Evolutionary conservation across 225 moss, liverwort and hornwort species (phyloP).

Genomic region (Polytrichum formosum): DNA sequence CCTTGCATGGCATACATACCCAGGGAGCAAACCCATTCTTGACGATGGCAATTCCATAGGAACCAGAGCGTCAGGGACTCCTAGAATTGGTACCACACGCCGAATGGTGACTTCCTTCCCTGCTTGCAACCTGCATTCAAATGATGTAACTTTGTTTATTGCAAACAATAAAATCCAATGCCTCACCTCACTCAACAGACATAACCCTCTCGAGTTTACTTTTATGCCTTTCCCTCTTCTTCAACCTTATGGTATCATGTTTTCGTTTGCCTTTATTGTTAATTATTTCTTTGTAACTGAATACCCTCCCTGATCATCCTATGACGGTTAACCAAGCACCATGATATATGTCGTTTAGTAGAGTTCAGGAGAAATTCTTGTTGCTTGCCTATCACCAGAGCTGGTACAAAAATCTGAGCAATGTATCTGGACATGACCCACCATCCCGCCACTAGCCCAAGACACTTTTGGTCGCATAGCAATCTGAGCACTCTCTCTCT

Average conservation of each 20-base stretch:
- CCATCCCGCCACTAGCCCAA: slow-evolving; percentile 70
- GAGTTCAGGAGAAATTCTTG: not conserved
- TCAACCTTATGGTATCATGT: too few relatives aligned
- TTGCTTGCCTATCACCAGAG: slow-evolving; percentile 65
- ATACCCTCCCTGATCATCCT: too few relatives aligned
- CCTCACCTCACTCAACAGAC: not conserved
- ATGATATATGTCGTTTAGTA: too few relatives aligned
- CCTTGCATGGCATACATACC: slow-evolving; percentile 29
- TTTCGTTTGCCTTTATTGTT: too few relatives aligned
- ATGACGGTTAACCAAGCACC: too few relatives aligned
- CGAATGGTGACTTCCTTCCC: slow-evolving; percentile 75
- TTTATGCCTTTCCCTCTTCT: too few relatives aligned
- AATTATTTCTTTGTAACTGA: too few relatives aligned
- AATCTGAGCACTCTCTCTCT: slow-evolving; percentile 80
- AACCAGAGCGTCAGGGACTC: slow-evolving; percentile 92
- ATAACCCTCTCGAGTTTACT: not conserved
- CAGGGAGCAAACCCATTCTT: slow-evolving; percentile 70
- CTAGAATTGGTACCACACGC: slow-evolving; percentile 74
- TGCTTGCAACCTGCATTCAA: slow-evolving; percentile 48
- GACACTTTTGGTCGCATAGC: slow-evolving; percentile 77
- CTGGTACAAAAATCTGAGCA: slow-evolving; percentile 72
- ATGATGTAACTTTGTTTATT: too few relatives aligned
- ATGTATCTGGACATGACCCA: slow-evolving; percentile 74
- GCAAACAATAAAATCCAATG: too few relatives aligned
- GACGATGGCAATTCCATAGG: slow-evolving; percentile 63